phyloP scores from a whole-genome alignment of 768 basidiomycete species.

The Termitomyces heimii region DNA sequence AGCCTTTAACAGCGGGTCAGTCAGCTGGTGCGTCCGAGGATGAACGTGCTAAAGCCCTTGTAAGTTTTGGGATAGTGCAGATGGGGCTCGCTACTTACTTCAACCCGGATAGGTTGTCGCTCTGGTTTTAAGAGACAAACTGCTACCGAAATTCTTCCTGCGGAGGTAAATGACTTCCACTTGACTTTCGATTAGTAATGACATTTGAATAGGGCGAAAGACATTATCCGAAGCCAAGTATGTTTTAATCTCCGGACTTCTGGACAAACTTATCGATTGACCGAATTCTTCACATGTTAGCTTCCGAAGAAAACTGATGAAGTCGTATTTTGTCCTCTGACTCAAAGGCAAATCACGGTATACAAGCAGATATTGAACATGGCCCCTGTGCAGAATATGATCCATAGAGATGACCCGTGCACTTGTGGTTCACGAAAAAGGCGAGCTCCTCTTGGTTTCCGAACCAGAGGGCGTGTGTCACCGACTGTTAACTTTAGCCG shows the following conservation, averaged over 20 bases:
- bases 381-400: slow-evolving; percentile 62
- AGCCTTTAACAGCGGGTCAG: slow-evolving; percentile 66
- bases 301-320: slow-evolving; percentile 86
- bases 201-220: slow-evolving; percentile 51
- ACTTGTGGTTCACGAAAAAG: slow-evolving; percentile 56
- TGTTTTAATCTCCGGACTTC: neutral
- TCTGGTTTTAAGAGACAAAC: slow-evolving; percentile 48
- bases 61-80: slow-evolving; percentile 19
- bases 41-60: slow-evolving; percentile 48
- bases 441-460: slow-evolving; percentile 31
- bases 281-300: slow-evolving; percentile 27
- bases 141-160: slow-evolving; percentile 81
- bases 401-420: slow-evolving; percentile 68
- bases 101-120: slow-evolving; percentile 46
- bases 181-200: neutral
- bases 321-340: slow-evolving; percentile 92
- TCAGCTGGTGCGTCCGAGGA: slow-evolving; percentile 58
- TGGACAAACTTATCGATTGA: neutral
- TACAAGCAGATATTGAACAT: slow-evolving; percentile 70
- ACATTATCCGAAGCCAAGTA: slow-evolving; percentile 68
- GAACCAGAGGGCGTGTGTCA: neutral
- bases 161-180: slow-evolving; percentile 45
- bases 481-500: slow-evolving; percentile 23
- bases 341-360: slow-evolving; percentile 57
- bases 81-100: neutral